Base-by-base conservation (phyloP, 2,329 filamentous ascomycete genomes). In the Trichophyton schoenleinii region DNA sequence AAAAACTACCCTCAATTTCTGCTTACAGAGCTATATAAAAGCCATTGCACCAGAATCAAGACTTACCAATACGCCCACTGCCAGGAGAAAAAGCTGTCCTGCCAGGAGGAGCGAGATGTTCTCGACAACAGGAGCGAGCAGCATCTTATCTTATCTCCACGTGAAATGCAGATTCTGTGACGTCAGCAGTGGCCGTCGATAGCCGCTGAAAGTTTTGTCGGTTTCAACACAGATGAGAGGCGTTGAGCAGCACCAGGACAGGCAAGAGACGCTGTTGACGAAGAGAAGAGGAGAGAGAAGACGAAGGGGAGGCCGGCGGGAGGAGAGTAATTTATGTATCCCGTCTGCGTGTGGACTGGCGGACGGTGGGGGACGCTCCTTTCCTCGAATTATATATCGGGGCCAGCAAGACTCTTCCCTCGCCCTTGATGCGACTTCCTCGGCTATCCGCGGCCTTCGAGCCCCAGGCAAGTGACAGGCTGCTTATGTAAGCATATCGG, bases 111-210 rank as follows among this genome's bases (percentile, higher is more conserved):
- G 38, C 7, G 63, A 64, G 59, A 64, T 48, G 41, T 55, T 59
- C 31, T 58, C 55, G 8, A 61, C 41, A 18, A 64, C 18, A 22
- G 63, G 63, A 41, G 62, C 59, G n/a, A 64, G 38, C n/a, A 64
- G 18, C 63, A 64, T 64, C 38, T 41, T 55, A 18, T 38, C 41
- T 58, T 46, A 34, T 49, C 41, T 58, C 57, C 57, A 20, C 60
- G 44, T 55, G 36, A 34, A 58, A 59, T 48, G 41, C 7, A 44
- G n/a, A 31, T 25, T 18, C 44, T 41, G 46, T 63, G 62, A 63
- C 62, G 62, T 63, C 62, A 63, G 44, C 38, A 8, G 28, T 25
- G 61, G 49, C 61, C 61, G 61, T 22, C 18, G 41, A 57, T 63
- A 63, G 53, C 61, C 61, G 61, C 20, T 18, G 41, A 36, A 9